Evolutionary conservation across 2,329 filamentous ascomycete genomes (phyloP).

Genomic region (Aspergillus brasiliensis): DNA sequence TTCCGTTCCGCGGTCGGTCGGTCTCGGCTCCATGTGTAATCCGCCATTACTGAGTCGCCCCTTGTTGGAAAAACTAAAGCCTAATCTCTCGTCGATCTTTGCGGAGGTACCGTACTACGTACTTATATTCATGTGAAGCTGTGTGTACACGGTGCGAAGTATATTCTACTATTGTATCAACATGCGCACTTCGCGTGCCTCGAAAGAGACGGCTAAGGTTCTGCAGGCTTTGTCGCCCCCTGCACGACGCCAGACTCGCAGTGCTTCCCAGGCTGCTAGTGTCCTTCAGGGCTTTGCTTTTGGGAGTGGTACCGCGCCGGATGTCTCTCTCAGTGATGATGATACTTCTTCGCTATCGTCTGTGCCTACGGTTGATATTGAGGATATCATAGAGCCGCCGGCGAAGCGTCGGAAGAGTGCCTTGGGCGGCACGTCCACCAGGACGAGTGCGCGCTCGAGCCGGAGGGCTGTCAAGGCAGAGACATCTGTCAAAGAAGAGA

Average conservation of each 20-base stretch:
- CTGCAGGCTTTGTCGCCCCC: constrained; percentile 50
- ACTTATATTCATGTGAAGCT: constrained; percentile 25
- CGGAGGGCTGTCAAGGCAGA: background rate
- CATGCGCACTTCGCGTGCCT: constrained; percentile 63
- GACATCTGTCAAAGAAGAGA: background rate
- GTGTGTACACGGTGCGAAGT: background rate
- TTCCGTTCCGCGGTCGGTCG: no score
- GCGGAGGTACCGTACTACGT: no score
- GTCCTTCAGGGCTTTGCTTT: constrained; percentile 32
- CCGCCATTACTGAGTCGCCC: no score
- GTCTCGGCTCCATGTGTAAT: no score
- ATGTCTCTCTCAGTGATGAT: constrained; percentile 27
- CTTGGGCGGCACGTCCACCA: constrained; percentile 18
- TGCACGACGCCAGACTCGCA: constrained; percentile 47
- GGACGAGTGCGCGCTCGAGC: constrained; percentile 23
- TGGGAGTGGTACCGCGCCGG: constrained; percentile 28
- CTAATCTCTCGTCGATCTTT: no score
- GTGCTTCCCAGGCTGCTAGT: constrained; percentile 20
- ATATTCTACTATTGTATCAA: no score
- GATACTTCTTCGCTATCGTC: constrained; percentile 40
- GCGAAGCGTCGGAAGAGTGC: constrained; percentile 54
- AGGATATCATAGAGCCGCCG: constrained; percentile 53
- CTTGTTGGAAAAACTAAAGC: no score
- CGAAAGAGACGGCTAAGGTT: constrained; percentile 61
- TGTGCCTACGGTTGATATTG: constrained; percentile 55